Evolutionary conservation across 176 grass and related monocot species (phyloP).

Genomic region (Bothriochloa decipiens): DNA sequence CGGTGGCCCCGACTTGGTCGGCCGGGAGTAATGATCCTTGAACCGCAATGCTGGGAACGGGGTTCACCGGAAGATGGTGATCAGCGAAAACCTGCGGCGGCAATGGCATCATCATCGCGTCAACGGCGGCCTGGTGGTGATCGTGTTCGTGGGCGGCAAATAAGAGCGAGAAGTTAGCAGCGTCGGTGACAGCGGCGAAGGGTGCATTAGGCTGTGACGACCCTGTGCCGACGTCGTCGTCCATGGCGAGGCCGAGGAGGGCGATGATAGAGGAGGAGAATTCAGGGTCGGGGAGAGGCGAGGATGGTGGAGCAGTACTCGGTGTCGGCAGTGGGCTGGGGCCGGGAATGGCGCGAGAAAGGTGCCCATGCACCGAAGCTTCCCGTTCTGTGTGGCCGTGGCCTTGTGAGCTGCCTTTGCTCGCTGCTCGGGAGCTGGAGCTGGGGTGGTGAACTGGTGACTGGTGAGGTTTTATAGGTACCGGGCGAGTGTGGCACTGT

Average conservation of each 20-base stretch:
- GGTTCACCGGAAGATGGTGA: not conserved
- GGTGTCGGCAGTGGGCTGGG: not conserved
- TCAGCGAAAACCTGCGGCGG: not conserved
- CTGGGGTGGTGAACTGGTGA: not conserved
- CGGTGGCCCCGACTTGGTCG: not conserved
- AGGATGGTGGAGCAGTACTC: not conserved
- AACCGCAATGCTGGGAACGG: not conserved
- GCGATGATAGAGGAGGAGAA: not conserved
- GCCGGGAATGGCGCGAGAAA: conserved; percentile 39
- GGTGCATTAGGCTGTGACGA: not conserved
- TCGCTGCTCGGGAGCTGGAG: not conserved
- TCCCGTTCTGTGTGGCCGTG: not conserved
- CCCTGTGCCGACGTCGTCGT: conserved; percentile 3
- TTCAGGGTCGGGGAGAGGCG: not conserved
- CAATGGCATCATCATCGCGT: not conserved
- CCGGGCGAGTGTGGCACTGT: no score
- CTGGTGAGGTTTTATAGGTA: not conserved
- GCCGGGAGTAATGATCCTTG: not conserved
- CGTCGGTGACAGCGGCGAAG: not conserved
- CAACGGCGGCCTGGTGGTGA: not conserved
- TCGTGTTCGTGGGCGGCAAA: not conserved
- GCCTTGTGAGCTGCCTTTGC: not conserved
- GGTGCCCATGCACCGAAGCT: conserved; percentile 11
- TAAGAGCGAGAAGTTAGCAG: not conserved
- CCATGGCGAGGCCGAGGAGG: conserved; percentile 26